phyloP scores from a whole-genome alignment of 768 basidiomycete species.

The Tulasnella sp. region DNA sequence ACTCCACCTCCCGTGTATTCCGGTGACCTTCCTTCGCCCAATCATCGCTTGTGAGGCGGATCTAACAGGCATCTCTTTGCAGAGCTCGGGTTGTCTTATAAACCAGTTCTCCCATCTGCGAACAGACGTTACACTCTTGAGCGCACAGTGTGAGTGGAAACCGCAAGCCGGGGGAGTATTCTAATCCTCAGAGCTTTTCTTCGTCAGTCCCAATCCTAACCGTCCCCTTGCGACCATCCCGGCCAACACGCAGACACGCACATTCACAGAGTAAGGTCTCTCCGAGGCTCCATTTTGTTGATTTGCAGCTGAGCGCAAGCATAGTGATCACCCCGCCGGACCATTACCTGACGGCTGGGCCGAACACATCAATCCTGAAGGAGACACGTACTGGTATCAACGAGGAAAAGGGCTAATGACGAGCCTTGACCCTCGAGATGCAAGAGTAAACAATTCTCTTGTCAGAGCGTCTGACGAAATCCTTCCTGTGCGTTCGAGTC shows the following conservation, averaged over 20 bases:
- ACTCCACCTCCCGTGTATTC: too few relatives aligned
- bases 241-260: neutral
- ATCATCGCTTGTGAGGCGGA: too few relatives aligned
- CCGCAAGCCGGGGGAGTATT: neutral
- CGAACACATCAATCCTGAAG: conserved; percentile 13
- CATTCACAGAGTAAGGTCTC: neutral
- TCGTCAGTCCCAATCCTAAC: neutral
- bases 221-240: neutral
- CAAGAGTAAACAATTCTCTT: neutral
- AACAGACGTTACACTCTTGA: neutral
- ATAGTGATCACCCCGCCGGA: neutral
- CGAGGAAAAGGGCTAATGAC: neutral
- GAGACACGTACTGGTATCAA: conserved; percentile 13
- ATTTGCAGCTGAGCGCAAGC: neutral
- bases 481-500: neutral
- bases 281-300: neutral
- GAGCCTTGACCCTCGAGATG: neutral
- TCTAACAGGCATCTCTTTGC: too few relatives aligned
- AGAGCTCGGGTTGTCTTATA: neutral
- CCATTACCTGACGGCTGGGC: conserved; percentile 1
- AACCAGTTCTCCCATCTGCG: neutral
- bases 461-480: neutral
- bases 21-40: too few relatives aligned
- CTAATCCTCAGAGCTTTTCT: neutral
- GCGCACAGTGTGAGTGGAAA: neutral